Base-by-base conservation (phyloP, 345 rosid genomes). In the Gossypium sturtianum region DNA sequence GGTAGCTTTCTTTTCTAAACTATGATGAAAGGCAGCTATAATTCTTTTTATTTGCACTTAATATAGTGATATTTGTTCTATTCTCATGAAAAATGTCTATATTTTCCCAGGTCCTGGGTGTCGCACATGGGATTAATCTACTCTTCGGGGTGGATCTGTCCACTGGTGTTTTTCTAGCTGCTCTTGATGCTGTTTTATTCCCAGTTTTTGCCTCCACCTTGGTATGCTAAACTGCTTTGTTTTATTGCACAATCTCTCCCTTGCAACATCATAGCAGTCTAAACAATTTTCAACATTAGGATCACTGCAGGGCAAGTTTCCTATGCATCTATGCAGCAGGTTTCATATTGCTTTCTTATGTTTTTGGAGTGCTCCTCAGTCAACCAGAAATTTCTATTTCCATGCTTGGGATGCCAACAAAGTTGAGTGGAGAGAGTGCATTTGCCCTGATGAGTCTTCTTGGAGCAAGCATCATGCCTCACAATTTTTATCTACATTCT, bases 381-480 rank as follows among this genome's bases (percentile, higher is more conserved):
- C 98, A 96, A 76, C 89, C 94, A 48, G 99, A 91, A 81, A 81
- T 85, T 66, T 87, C 94, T 61, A 73, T 87, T 77, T 84, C 93
- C 52, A 78, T 79, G 82, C 88, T 77, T 77, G 92, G 89, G 77
- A 69, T 84, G 77, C 81, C 79, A 59, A 76, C 86, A 70, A 88
- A 86, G 79, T 84, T 95, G 61, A 85, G 82, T 67, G 95, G 87
- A 79, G 99, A 91, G 74, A 90, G 91, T 77, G 82, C 86, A 51
- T 91, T 90, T 70, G 84, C 89, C 66, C 65, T 96, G 77, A 96
- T 93, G 97, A 87, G 97, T 87, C 97, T 96, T 75, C 98, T 96
- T 85, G 99, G 99, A 86, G 95, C 99, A 22, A 93, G 82, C 83
- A 85, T 96, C 57, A 85, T 86, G 90, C 99, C 99, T 83, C 98